Evolutionary conservation across 176 grass and related monocot species (phyloP).

Genomic region (Poa annua): DNA sequence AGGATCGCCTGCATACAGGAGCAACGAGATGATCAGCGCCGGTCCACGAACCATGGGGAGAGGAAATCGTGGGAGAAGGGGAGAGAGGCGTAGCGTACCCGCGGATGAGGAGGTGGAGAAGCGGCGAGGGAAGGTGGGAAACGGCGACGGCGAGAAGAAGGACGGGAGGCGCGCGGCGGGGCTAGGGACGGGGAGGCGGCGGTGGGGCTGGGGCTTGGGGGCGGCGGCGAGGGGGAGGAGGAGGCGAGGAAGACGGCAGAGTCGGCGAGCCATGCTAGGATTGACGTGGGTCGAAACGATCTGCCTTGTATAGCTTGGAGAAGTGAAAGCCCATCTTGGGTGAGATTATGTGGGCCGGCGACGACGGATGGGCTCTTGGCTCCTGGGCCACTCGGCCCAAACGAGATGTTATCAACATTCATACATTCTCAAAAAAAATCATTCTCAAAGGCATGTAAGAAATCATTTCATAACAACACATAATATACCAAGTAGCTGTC

Average conservation of each 20-base stretch:
- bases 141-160: background rate
- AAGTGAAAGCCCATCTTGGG: background rate
- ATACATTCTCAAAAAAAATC: too few relatives aligned
- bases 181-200: slow-evolving; percentile 26
- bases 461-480: too few relatives aligned
- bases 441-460: too few relatives aligned
- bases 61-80: background rate
- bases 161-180: background rate
- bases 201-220: slow-evolving; percentile 2
- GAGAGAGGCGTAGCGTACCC: slow-evolving; percentile 6
- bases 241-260: slow-evolving; percentile 48
- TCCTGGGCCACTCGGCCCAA: background rate
- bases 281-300: background rate
- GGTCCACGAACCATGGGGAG: background rate
- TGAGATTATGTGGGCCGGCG: background rate
- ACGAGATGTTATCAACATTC: too few relatives aligned
- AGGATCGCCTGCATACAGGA: slow-evolving; percentile 38
- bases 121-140: slow-evolving; percentile 17
- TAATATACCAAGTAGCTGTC: too few relatives aligned
- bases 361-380: background rate
- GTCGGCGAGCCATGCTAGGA: slow-evolving; percentile 55
- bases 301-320: background rate
- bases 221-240: slow-evolving; percentile 36
- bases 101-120: slow-evolving; percentile 42
- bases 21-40: background rate